These are phyloP conservation scores for Trebouxia sp. DNA, from an alignment of 139 green algal genomes.

Conservation along the genomic window DNA sequence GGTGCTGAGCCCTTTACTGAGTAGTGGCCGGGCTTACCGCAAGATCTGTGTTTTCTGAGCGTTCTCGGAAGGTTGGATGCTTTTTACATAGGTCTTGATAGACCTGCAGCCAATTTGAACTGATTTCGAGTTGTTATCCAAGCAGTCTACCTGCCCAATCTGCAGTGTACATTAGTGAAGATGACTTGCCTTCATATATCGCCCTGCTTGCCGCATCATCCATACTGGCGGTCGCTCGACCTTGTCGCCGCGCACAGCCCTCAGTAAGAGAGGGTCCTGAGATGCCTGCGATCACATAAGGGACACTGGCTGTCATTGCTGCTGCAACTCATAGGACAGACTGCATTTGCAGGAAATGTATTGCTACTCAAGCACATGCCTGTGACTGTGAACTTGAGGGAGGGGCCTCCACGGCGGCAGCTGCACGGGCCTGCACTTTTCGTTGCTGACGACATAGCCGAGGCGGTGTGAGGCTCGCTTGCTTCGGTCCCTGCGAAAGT, in stretches of 20 bases:
- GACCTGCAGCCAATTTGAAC: conserved; percentile 47
- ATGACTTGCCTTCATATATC: conserved; percentile 89
- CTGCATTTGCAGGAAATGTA: background rate
- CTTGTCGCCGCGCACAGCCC: conserved; percentile 75
- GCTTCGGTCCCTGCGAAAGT: too few relatives aligned
- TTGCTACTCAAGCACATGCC: background rate
- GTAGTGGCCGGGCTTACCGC: conserved; percentile 51
- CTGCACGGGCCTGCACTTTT: background rate
- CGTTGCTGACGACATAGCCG: background rate
- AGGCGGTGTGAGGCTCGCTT: background rate
- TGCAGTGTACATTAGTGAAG: background rate
- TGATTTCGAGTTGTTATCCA: background rate
- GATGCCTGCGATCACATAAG: background rate
- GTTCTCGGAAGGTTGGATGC: conserved; percentile 89
- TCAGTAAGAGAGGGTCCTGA: conserved; percentile 73
- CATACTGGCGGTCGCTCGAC: conserved; percentile 90
- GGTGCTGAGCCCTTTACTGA: background rate
- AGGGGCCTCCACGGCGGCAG: background rate
- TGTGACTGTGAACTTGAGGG: background rate
- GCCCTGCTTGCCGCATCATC: conserved; percentile 98
- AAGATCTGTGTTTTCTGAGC: conserved; percentile 89
- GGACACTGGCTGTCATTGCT: background rate
- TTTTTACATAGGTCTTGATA: conserved; percentile 95
- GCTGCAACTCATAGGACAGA: background rate
- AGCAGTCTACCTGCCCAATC: background rate